Evolutionary conservation across 2,329 filamentous ascomycete species (phyloP).

Genomic region (Colletotrichum sansevieriae): DNA sequence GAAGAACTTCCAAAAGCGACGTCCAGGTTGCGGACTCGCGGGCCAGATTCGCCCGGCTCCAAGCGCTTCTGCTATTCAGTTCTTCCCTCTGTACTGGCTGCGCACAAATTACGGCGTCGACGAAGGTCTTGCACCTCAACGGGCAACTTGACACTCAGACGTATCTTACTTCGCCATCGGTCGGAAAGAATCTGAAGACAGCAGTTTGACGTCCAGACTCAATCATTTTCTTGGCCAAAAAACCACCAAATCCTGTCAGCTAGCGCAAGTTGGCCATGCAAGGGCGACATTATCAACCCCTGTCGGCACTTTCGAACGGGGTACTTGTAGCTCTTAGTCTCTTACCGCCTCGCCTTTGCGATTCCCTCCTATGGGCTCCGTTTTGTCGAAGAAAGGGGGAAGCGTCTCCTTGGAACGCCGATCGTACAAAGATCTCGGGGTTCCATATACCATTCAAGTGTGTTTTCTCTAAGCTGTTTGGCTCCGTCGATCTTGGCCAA

Average conservation of each 20-base stretch:
- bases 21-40: conserved; percentile 2
- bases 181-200: conserved; percentile 8
- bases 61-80: background rate
- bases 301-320: background rate
- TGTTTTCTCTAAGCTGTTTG: conserved; percentile 17
- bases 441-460: background rate
- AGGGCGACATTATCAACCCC: conserved; percentile 11
- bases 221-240: conserved; percentile 25
- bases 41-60: conserved; percentile 1
- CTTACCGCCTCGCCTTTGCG: conserved; percentile 3
- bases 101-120: conserved; percentile 10
- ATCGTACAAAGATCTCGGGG: conserved; percentile 23
- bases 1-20: conserved; percentile 9
- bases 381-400: background rate
- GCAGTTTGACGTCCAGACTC: conserved; percentile 21
- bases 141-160: background rate
- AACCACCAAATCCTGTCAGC: conserved; percentile 35
- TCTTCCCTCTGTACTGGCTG: background rate
- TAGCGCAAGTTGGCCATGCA: conserved; percentile 27
- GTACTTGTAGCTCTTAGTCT: background rate
- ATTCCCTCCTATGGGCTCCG: conserved; percentile 10
- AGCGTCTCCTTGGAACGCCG: conserved; percentile 1
- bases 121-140: conserved; percentile 16
- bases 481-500: conserved; percentile 23
- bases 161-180: background rate